Evolutionary conservation across 805 yeast species (phyloP).

Genomic region (Helenozyma rhizophorensis): DNA sequence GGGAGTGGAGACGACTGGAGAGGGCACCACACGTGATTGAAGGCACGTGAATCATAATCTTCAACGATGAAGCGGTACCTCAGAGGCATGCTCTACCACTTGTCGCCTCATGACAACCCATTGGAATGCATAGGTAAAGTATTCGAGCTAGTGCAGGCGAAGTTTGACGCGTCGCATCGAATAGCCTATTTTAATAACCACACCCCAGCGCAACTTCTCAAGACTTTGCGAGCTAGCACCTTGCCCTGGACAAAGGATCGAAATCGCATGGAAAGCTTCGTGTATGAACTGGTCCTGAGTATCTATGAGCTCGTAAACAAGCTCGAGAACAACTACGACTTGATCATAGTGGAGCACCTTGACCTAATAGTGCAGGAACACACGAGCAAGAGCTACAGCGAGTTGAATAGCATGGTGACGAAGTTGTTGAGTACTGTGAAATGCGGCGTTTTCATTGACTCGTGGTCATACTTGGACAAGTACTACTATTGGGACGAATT

Average conservation of each 20-base stretch:
- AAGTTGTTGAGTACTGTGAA: constrained; percentile 4
- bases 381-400: constrained; percentile 3
- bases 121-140: constrained; percentile 5
- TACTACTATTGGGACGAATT: constrained; percentile 9
- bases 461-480: constrained; percentile 11
- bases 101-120: constrained; percentile 2
- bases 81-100: constrained; percentile 6
- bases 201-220: constrained; percentile 10
- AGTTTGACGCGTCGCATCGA: constrained; percentile 1
- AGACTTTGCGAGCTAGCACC: constrained; percentile 6
- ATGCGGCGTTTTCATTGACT: constrained; percentile 10
- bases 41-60: too few species aligned
- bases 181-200: constrained; percentile 13
- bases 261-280: constrained; percentile 6
- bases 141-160: constrained; percentile 4
- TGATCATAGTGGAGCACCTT: constrained; percentile 14
- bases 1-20: too few species aligned
- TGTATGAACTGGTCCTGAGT: constrained; percentile 12
- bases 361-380: constrained; percentile 15
- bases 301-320: constrained; percentile 6
- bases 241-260: constrained; percentile 9
- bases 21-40: too few species aligned
- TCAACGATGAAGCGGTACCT: too few species aligned
- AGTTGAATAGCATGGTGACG: constrained; percentile 9
- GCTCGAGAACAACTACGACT: constrained; percentile 1